A percentile compares a stretch with the other conserved stretches of the same genome.
Evolutionary conservation across 1,284 basidiomycete species (phyloP).

Genomic region (Exsudoporus floridanus): DNA sequence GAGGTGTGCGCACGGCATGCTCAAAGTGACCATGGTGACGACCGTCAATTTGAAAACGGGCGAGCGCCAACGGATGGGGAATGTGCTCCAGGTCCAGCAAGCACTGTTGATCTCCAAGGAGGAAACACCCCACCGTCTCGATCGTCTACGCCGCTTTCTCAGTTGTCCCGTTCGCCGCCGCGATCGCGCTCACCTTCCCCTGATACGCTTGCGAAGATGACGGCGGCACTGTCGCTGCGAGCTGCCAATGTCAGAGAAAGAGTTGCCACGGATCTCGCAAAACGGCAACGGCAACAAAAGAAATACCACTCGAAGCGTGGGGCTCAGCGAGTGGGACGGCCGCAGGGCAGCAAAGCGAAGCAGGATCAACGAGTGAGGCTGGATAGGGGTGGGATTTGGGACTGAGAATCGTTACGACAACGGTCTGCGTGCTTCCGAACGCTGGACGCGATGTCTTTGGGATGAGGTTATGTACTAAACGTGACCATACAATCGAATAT

Average conservation of each 20-base stretch:
- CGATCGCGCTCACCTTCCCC: conserved; percentile 45
- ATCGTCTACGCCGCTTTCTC: conserved; percentile 28
- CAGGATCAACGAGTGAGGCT: conserved; percentile 66
- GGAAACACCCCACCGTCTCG: conserved; percentile 31
- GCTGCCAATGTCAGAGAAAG: conserved; percentile 48
- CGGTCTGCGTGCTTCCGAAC: conserved; percentile 1
- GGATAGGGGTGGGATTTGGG: conserved; percentile 65
- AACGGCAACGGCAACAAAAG: conserved; percentile 62
- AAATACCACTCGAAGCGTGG: conserved; percentile 75
- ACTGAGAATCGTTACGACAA: conserved; percentile 36
- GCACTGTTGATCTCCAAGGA: conserved; percentile 15
- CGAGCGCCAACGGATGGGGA: not conserved
- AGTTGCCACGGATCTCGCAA: conserved; percentile 64
- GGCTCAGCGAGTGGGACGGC: conserved; percentile 63
- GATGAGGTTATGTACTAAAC: conserved; percentile 13
- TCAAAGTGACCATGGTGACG: conserved; percentile 26
- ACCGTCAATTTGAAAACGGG: conserved; percentile 16
- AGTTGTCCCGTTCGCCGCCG: conserved; percentile 46
- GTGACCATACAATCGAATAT: conserved; percentile 3
- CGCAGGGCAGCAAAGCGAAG: conserved; percentile 84
- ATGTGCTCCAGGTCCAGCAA: conserved; percentile 1
- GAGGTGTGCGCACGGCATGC: conserved; percentile 24
- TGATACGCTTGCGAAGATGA: conserved; percentile 36
- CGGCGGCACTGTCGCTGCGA: conserved; percentile 31
- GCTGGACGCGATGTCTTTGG: not conserved